These are phyloP conservation scores for Lactifluus volemus DNA, from an alignment of 768 basidiomycete genomes.

Conservation along the genomic window DNA sequence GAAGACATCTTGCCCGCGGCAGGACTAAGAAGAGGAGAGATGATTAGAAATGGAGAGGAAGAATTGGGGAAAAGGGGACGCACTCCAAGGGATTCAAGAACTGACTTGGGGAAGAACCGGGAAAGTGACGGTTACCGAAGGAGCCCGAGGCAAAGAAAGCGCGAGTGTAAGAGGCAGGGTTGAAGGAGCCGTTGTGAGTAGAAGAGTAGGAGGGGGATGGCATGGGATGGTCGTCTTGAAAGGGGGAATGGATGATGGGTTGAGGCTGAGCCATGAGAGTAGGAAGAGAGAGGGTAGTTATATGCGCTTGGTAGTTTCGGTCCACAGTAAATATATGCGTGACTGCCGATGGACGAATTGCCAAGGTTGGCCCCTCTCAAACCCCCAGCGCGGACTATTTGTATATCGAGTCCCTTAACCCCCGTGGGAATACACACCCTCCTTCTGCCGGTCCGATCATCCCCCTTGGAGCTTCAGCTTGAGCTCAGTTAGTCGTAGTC, in stretches of 20 bases:
- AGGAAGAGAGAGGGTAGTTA: slow-evolving; percentile 3
- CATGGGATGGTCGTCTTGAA: slow-evolving; percentile 24
- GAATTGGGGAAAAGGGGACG: slow-evolving; percentile 24
- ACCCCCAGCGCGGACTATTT: slow-evolving; percentile 2
- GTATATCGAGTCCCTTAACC: not conserved
- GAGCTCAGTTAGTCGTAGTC: not conserved
- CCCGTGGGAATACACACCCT: not conserved
- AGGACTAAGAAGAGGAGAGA: slow-evolving; percentile 25
- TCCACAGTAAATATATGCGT: too few relatives aligned
- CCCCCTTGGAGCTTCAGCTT: not conserved
- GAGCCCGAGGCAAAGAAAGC: slow-evolving; percentile 64
- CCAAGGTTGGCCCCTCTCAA: not conserved
- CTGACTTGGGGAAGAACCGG: slow-evolving; percentile 51
- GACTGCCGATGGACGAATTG: too few relatives aligned
- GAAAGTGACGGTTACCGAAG: slow-evolving; percentile 54
- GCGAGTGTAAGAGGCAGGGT: slow-evolving; percentile 56
- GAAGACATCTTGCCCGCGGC: slow-evolving; percentile 41
- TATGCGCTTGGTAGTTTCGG: not conserved
- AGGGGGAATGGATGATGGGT: slow-evolving; percentile 36
- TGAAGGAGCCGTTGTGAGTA: slow-evolving; percentile 41
- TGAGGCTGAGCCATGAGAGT: slow-evolving; percentile 33
- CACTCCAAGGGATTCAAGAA: slow-evolving; percentile 60
- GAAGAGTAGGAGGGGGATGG: slow-evolving; percentile 43
- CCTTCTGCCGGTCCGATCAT: not conserved
- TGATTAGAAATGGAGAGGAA: not conserved